A percentile compares a stretch with the other conserved stretches of the same genome.
Evolutionary conservation across 208 protist genomes (phyloP).

Genomic region (Vickermania spadyakhi): DNA sequence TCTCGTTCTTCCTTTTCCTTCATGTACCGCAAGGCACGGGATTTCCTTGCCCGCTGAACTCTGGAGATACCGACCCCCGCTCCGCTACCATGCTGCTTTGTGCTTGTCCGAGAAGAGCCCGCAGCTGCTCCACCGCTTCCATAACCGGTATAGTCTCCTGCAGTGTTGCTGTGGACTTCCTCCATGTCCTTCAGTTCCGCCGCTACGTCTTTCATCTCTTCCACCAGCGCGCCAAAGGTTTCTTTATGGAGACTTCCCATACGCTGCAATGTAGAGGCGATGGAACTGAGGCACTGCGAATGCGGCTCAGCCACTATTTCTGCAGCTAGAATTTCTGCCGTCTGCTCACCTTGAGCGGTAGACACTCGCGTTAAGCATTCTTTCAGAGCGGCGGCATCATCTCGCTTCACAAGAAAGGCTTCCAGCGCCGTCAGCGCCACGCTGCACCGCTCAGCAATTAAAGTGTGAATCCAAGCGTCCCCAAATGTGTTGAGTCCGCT

Average conservation of each 20-base stretch:
- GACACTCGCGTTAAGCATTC: too few species aligned
- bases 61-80: slow-evolving; percentile 15
- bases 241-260: neutral
- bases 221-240: too few species aligned
- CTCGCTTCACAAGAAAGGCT: too few species aligned
- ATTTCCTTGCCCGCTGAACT: slow-evolving; percentile 40
- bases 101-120: neutral
- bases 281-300: neutral
- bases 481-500: neutral
- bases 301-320: neutral
- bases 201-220: too few species aligned
- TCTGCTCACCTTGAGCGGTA: too few species aligned
- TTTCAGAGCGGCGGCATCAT: too few species aligned
- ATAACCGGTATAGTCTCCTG: neutral
- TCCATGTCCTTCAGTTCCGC: too few species aligned
- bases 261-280: neutral
- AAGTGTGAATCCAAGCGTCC: neutral
- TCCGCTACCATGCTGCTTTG: neutral
- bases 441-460: neutral
- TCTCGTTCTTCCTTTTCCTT: slow-evolving; percentile 3
- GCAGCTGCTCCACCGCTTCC: neutral
- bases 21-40: slow-evolving; percentile 13
- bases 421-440: neutral
- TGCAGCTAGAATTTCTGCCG: neutral
- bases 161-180: too few species aligned